Conservation (phyloP, 1,284 basidiomycete species). For the Afroboletus lepidellus region DNA sequence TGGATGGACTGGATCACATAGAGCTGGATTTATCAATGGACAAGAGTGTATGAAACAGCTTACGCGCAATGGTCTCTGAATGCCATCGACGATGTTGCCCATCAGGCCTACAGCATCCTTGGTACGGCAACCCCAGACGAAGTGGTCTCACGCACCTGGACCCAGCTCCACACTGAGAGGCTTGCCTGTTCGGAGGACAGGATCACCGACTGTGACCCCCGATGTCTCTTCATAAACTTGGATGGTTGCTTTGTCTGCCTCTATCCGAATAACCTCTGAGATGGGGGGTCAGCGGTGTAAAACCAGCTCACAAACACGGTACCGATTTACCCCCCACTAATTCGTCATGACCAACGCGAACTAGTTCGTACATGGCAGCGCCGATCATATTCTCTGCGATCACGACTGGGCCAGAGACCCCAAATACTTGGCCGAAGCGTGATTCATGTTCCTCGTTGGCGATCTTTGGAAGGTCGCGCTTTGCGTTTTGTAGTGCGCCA, state of each 20-base stretch:
- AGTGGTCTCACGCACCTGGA: constrained; percentile 60
- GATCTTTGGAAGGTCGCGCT: constrained; percentile 82
- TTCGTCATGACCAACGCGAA: constrained; percentile 95
- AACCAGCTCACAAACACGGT: not conserved
- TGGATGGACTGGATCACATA: constrained; percentile 73
- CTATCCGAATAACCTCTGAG: constrained; percentile 95
- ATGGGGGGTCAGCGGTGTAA: constrained; percentile 17
- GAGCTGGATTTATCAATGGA: constrained; percentile 17
- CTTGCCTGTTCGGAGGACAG: constrained; percentile 95
- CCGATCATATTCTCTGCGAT: constrained; percentile 96
- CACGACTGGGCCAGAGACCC: constrained; percentile 95
- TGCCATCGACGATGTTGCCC: constrained; percentile 98
- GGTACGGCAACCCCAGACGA: constrained; percentile 2
- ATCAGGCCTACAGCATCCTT: constrained; percentile 69
- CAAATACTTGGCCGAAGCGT: constrained; percentile 88
- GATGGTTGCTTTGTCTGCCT: constrained; percentile 95
- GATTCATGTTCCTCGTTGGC: constrained; percentile 88
- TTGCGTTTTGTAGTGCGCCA: constrained; percentile 89
- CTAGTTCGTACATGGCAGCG: constrained; percentile 95
- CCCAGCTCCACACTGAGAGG: constrained; percentile 97
- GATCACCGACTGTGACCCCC: constrained; percentile 97
- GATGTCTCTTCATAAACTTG: constrained; percentile 99
- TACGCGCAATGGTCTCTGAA: constrained; percentile 87
- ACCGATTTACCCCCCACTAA: constrained; percentile 78
- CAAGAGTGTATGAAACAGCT: constrained; percentile 27